Base-by-base conservation (phyloP, 495 filamentous ascomycete species). In the Penicillium lividum region DNA sequence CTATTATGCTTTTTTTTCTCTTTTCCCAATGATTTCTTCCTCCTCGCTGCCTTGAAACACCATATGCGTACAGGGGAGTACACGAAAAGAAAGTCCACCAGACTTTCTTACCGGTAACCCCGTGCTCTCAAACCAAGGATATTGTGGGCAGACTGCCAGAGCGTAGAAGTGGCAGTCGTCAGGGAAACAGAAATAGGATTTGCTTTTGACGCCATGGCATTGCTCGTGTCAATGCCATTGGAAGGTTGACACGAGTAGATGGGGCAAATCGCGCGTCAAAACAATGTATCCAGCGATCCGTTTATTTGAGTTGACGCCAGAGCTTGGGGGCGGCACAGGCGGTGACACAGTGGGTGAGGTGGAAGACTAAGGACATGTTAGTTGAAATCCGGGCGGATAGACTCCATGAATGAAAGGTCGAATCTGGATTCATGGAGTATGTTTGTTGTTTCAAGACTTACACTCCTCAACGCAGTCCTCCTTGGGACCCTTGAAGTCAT, bases 401-500 rank as follows among this genome's bases (percentile, higher is more conserved):
- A 49, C 28, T 31, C 15, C 22, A 40, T 40, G 38, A 40, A 47
- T 13, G 6, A 18, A 25, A 28, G 25, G 7, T 31, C 31, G 47
- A 3, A 33, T 33, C 22, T 43, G 34, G 22, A 51, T 50, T 33
- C 9, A 38, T 15, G 34, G 27, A 27, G 47, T 3, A 28, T 40
- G 15, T 25, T 9, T 16, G 4, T 27, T n/a, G 7, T 15, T n/a
- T 40, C 3, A n/a, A 25, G n/a, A 85, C 93, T 80, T 87, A 97
- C 94, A 98, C 83, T 98, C 94, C 82, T 98, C 94, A 61, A 98
- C 90, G 67, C 94, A 98, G 80, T 98, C 93, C 83, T 98, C 94
- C 68, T 88, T 83, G 58, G 81, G 74, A 10, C 78, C 82, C 71
- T 83, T 77, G 74, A 82, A 80, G 70, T 82, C 79, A 62, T 82